Evolutionary conservation across 108 stramenopile species (phyloP), one percentile per base, ranked within the genome.

Genomic region (Conticribra weissflogii): DNA sequence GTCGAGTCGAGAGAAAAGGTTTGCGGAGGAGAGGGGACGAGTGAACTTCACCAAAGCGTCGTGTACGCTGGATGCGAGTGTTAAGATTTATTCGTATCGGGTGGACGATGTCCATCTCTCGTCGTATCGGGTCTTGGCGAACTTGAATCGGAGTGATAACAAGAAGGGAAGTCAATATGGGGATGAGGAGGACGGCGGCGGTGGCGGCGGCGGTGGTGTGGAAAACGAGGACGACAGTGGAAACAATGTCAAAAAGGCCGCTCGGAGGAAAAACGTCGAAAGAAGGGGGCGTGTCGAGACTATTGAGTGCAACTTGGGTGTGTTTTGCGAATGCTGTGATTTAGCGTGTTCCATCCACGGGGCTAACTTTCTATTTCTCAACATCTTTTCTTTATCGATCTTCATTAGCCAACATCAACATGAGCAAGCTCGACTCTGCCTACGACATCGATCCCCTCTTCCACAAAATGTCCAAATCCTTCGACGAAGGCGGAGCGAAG

Each of bases 401-500:
- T 52, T 15, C 48, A 27, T 34, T 71, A 93, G 93, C 91, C 68
- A 90, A 89, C 68, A 88, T 96, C 66, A 98, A 94, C 75, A 82
- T 92, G 66, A 85, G 79, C 79, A 90, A 92, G 66, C 83, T 96
- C 12, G 98, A 97, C 66, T 82, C 92, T 0, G 98, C 94, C n/a
- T 96, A 87, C 79, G 96, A 94, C 59, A 92, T 96, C 76, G 98
- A 98, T 77, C 97, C 98, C 28, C 82, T 97, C 52, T 99, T 99
- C 72, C 96, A 93, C 83, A 97, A 97, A 78, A 97, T 99, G 98
- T 92, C 92, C 59, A 94, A 96, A 68, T 87, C 87, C 3, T 98
- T 99, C 63, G 98, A 99, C 59, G 97, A 97, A 79, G 97, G 97
- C 19, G 98, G 97, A n/a, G 97, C 98, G 32, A 94, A 92, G 68